A percentile compares a stretch with the other conserved stretches of the same genome.
phyloP scores from a whole-genome alignment of 2,329 filamentous ascomycete genomes.

The Colletotrichum sp. region DNA sequence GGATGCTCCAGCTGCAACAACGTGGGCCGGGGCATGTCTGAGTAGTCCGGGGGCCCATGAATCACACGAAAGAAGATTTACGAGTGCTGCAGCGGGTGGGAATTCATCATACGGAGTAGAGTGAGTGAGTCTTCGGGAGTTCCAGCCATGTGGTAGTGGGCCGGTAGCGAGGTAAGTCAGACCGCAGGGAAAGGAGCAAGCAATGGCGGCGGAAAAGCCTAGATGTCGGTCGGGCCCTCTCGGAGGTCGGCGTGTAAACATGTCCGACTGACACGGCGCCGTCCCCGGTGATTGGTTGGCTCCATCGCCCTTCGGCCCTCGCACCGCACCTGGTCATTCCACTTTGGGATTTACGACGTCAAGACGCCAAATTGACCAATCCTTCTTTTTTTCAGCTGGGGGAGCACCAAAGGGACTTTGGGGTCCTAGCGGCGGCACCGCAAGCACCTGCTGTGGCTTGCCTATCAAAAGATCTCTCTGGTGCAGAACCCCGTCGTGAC shows the following conservation, averaged over 20 bases:
- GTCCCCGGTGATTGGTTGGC: not conserved
- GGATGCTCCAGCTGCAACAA: not conserved
- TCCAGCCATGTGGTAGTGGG: not conserved
- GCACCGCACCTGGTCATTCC: not conserved
- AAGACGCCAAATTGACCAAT: not conserved
- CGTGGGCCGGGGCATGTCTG: not conserved
- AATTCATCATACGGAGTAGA: not conserved
- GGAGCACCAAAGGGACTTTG: not conserved
- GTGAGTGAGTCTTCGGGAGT: not conserved
- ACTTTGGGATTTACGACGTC: conserved; percentile 12
- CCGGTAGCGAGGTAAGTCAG: not conserved
- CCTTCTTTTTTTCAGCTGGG: not conserved
- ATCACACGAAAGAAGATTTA: not conserved
- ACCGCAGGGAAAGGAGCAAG: not conserved
- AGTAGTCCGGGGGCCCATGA: not conserved
- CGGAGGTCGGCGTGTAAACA: conserved; percentile 6
- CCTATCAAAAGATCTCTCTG: not conserved
- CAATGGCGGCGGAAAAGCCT: not conserved
- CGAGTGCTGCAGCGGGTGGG: not conserved
- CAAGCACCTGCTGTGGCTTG: not conserved
- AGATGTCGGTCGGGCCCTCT: not conserved
- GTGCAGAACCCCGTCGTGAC: not conserved
- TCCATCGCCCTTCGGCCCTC: not conserved
- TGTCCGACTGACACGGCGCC: conserved; percentile 8
- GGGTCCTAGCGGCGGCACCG: not conserved